phyloP scores from a whole-genome alignment of 2,329 filamentous ascomycete genomes.

The Microsporum ferrugineum region DNA sequence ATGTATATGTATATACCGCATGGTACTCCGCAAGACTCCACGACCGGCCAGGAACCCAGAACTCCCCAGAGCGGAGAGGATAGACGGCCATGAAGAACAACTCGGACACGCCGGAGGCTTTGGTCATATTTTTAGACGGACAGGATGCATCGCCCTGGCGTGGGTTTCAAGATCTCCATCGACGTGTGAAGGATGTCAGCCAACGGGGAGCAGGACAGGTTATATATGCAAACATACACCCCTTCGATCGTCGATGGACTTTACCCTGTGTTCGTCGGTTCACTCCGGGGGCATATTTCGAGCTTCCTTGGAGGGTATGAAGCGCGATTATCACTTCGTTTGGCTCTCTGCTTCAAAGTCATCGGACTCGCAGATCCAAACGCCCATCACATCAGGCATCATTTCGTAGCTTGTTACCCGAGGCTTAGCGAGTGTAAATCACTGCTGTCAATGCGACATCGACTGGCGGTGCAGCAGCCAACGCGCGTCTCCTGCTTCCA shows the following conservation, averaged over 20 bases:
- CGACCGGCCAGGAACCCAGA: not conserved
- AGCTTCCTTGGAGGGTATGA: not conserved
- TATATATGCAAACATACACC: not conserved
- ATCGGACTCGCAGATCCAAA: not conserved
- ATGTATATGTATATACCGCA: not conserved
- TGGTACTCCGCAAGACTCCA: not conserved
- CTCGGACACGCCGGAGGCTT: not conserved
- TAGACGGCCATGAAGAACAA: not conserved
- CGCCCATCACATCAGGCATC: not conserved
- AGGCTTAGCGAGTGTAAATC: not conserved
- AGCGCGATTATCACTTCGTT: not conserved
- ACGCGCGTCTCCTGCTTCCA: not conserved
- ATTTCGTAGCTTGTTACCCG: not conserved
- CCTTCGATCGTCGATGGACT: not conserved
- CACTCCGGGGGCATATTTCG: not conserved
- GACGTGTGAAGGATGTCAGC: not conserved
- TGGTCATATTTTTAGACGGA: not conserved
- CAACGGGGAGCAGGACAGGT: not conserved
- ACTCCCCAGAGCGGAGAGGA: not conserved
- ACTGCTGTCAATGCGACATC: not conserved
- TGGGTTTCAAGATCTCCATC: not conserved
- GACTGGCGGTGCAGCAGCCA: not conserved
- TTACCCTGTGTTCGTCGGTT: not conserved
- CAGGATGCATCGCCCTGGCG: not conserved
- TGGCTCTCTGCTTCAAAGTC: not conserved